phyloP scores from a whole-genome alignment of 768 basidiomycete genomes.

The Termitomyces titanicus region DNA sequence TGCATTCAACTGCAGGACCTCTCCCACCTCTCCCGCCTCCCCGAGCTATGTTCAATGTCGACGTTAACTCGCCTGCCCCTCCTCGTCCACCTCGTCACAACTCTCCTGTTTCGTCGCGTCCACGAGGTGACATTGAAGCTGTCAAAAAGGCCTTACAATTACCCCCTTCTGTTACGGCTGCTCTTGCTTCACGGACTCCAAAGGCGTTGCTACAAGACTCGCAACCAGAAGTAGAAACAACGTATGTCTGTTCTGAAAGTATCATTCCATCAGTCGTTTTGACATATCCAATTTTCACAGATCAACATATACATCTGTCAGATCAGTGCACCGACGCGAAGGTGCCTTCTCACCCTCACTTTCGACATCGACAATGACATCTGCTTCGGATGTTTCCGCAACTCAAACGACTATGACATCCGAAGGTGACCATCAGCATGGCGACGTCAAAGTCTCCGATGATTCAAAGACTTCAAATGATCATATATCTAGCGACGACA shows the following conservation, averaged over 20 bases:
- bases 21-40: slow-evolving; percentile 58
- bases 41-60: slow-evolving; percentile 47
- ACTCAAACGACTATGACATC: slow-evolving; percentile 8
- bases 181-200: slow-evolving; percentile 28
- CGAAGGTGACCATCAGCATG: slow-evolving; percentile 3
- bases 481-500: slow-evolving; percentile 12
- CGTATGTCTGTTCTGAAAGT: slow-evolving; percentile 10
- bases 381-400: slow-evolving; percentile 8
- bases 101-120: slow-evolving; percentile 45
- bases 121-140: slow-evolving; percentile 47
- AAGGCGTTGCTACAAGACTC: slow-evolving; percentile 2
- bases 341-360: slow-evolving; percentile 59
- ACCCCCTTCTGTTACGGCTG: slow-evolving; percentile 49
- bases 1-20: slow-evolving; percentile 71
- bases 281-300: slow-evolving; percentile 8
- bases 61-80: slow-evolving; percentile 42
- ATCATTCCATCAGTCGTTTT: slow-evolving; percentile 1
- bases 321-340: slow-evolving; percentile 49
- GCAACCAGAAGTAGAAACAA: slow-evolving; percentile 2
- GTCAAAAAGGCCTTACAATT: slow-evolving; percentile 60
- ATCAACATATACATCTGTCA: slow-evolving; percentile 13
- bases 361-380: slow-evolving; percentile 18
- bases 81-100: slow-evolving; percentile 63
- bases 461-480: slow-evolving; percentile 1
- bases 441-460: neutral